Conservation (phyloP, 768 basidiomycete genomes). For the Termitomyces sp. region DNA sequence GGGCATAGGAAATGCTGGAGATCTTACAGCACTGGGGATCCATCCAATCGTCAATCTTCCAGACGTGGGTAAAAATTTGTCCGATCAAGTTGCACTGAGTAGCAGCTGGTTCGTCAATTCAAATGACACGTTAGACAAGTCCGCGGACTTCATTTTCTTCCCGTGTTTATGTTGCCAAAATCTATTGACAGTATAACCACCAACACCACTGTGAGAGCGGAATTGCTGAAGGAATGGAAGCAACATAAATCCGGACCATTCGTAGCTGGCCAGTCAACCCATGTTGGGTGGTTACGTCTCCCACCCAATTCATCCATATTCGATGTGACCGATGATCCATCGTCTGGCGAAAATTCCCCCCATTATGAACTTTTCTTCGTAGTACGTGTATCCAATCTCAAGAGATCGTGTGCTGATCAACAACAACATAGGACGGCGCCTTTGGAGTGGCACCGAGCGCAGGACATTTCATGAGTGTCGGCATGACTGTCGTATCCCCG, state of each 20-base stretch:
- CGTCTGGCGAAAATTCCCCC: slow-evolving; percentile 18
- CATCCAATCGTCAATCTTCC: slow-evolving; percentile 19
- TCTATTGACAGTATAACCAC: neutral
- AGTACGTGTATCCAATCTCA: neutral
- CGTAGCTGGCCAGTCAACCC: slow-evolving; percentile 12
- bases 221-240: slow-evolving; percentile 18
- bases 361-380: slow-evolving; percentile 5
- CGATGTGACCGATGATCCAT: slow-evolving; percentile 18
- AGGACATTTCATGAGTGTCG: neutral
- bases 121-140: slow-evolving; percentile 18
- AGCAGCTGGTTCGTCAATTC: slow-evolving; percentile 23
- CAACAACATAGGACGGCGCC: neutral
- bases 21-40: slow-evolving; percentile 20
- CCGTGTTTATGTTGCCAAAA: neutral
- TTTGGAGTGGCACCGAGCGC: neutral
- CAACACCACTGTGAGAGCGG: slow-evolving; percentile 10
- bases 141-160: neutral
- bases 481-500: slow-evolving; percentile 3
- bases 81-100: slow-evolving; percentile 21
- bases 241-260: slow-evolving; percentile 17
- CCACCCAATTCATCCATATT: slow-evolving; percentile 13
- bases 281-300: slow-evolving; percentile 20
- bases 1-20: slow-evolving; percentile 25
- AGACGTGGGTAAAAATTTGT: slow-evolving; percentile 24
- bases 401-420: neutral